A percentile compares a stretch with the other conserved stretches of the same genome.
Conservation (phyloP, 352 stramenopile species). For the Phytophthora pluvialis region DNA sequence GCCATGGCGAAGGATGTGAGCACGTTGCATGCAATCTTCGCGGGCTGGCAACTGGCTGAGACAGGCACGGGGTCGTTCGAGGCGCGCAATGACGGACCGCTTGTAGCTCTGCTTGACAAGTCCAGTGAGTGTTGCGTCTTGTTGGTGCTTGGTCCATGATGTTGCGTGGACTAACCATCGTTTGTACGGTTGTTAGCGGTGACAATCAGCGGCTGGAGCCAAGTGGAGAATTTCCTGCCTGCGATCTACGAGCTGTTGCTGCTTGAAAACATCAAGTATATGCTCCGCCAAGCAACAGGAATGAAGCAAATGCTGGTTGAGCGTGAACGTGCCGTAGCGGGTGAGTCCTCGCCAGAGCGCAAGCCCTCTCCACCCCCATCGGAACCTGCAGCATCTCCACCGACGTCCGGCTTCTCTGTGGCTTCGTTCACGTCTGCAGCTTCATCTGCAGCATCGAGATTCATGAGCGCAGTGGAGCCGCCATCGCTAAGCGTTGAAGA, state of each 20-base stretch:
- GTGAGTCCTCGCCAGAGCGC: conserved; percentile 20
- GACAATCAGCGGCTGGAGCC: conserved; percentile 53
- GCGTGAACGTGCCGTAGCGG: conserved; percentile 46
- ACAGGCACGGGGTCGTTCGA: conserved; percentile 26
- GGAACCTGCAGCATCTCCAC: conserved; percentile 14
- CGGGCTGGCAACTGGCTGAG: conserved; percentile 60
- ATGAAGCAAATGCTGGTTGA: conserved; percentile 67
- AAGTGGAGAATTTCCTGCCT: conserved; percentile 55
- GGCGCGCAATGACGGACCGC: conserved; percentile 29
- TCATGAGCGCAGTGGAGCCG: conserved; percentile 47
- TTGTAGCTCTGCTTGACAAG: conserved; percentile 50
- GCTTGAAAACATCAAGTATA: conserved; percentile 71
- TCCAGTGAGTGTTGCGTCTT: conserved; percentile 44
- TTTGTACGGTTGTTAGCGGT: conserved; percentile 31
- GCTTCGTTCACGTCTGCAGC: conserved; percentile 46
- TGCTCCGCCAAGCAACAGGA: conserved; percentile 58
- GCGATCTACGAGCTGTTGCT: conserved; percentile 73
- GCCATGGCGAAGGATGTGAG: conserved; percentile 62
- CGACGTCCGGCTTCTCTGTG: conserved; percentile 32
- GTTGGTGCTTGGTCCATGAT: neutral
- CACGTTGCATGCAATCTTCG: conserved; percentile 58
- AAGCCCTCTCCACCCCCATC: conserved; percentile 22
- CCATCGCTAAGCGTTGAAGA: conserved; percentile 42
- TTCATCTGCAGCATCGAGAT: conserved; percentile 48
- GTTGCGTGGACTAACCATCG: conserved; percentile 1